Percentiles rank a stretch among this genome's conserved stretches.
Evolutionary conservation across 1,284 basidiomycete genomes (phyloP).

Genomic region (Sanghuangporus weigelae): DNA sequence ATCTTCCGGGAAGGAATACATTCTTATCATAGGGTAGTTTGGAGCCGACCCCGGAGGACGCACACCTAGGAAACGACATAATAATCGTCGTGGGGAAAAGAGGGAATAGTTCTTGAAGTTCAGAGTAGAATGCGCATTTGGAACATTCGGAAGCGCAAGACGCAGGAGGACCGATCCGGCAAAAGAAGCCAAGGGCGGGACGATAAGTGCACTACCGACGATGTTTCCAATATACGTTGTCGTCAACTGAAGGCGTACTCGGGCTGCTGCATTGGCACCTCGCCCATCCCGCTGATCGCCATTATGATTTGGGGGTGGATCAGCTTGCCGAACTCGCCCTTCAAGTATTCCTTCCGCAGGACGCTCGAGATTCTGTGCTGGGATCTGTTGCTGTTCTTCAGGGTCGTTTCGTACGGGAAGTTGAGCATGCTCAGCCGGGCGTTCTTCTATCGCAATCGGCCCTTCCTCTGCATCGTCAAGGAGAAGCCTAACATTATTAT

Average conservation of each 20-base stretch:
- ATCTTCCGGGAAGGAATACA: slow-evolving; percentile 22
- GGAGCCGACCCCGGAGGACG: slow-evolving; percentile 29
- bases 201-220: slow-evolving; percentile 58
- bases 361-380: not conserved
- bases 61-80: slow-evolving; percentile 53
- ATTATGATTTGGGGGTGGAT: not conserved
- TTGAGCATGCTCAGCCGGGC: not conserved
- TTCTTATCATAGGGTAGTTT: slow-evolving; percentile 23
- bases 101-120: not conserved
- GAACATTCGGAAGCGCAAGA: slow-evolving; percentile 24
- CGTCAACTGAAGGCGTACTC: slow-evolving; percentile 38
- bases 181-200: slow-evolving; percentile 55
- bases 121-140: slow-evolving; percentile 6
- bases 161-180: slow-evolving; percentile 59
- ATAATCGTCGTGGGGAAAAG: slow-evolving; percentile 23
- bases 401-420: slow-evolving; percentile 25
- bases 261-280: slow-evolving; percentile 24
- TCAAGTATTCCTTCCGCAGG: not conserved
- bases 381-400: slow-evolving; percentile 22
- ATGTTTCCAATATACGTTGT: slow-evolving; percentile 55
- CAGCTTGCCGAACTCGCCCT: not conserved
- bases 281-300: slow-evolving; percentile 18
- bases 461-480: slow-evolving; percentile 7
- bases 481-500: slow-evolving; percentile 12
- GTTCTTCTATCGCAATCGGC: not conserved